phyloP scores from a whole-genome alignment of 805 yeast species.

The Pichia gijzeniarum region DNA sequence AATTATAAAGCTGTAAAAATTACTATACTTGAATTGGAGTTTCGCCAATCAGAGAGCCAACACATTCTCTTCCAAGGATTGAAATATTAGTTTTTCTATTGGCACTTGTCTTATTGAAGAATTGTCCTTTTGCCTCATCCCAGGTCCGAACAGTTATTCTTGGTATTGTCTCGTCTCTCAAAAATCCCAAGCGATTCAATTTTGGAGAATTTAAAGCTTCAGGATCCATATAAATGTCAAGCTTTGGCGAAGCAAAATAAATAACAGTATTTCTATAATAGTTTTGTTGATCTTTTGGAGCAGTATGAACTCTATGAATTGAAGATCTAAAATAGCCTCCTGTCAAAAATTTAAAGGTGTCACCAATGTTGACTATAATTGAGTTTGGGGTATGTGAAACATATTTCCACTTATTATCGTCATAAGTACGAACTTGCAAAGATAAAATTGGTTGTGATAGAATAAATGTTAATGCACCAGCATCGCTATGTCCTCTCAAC shows the following conservation, averaged over 20 bases:
- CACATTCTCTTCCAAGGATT: constrained; percentile 18
- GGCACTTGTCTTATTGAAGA: constrained; percentile 36
- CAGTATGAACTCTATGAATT: constrained; percentile 42
- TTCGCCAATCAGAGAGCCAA: constrained; percentile 17
- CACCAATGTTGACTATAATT: constrained; percentile 37
- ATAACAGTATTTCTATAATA: constrained; percentile 36
- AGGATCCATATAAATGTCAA: constrained; percentile 35
- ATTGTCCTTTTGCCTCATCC: constrained; percentile 41
- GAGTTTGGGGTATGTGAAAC: constrained; percentile 36
- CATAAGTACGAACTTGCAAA: constrained; percentile 35
- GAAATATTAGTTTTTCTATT: constrained; percentile 12
- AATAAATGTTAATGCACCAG: constrained; percentile 35
- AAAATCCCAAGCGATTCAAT: constrained; percentile 29
- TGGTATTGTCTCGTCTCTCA: constrained; percentile 25
- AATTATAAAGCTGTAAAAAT: no score
- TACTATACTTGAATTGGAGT: no score
- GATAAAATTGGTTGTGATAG: constrained; percentile 37
- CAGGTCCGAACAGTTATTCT: constrained; percentile 36
- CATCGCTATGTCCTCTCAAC: constrained; percentile 45
- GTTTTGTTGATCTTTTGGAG: constrained; percentile 36
- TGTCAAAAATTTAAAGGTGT: constrained; percentile 35
- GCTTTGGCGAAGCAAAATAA: constrained; percentile 37
- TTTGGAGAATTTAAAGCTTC: constrained; percentile 35
- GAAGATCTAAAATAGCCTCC: constrained; percentile 44
- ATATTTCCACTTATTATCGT: constrained; percentile 34